These are phyloP conservation scores for Ogataea saltuana DNA, from an alignment of 805 yeast genomes.

Conservation along the genomic window DNA sequence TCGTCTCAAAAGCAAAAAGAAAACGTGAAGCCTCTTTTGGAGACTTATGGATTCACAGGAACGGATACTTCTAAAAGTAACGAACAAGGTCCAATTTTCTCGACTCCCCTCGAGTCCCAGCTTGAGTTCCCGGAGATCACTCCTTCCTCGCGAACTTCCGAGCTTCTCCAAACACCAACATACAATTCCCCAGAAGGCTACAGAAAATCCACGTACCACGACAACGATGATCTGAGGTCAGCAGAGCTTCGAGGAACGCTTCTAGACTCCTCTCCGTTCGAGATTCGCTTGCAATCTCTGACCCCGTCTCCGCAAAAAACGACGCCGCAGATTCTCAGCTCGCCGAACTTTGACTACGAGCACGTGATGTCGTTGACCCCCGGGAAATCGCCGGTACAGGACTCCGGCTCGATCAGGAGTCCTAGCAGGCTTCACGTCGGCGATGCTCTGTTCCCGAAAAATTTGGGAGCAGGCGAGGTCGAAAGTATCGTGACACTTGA, in stretches of 20 bases:
- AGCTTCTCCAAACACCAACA: constrained; percentile 13
- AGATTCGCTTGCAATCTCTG: constrained; percentile 17
- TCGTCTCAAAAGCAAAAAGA: not conserved
- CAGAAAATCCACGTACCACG: constrained; percentile 17
- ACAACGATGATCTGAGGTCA: not conserved
- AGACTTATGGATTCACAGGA: constrained; percentile 27
- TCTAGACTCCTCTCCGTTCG: constrained; percentile 15
- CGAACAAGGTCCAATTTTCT: constrained; percentile 13
- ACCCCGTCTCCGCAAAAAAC: constrained; percentile 23
- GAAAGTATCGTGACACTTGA: constrained; percentile 74
- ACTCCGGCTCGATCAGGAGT: constrained; percentile 5
- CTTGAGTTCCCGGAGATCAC: constrained; percentile 9
- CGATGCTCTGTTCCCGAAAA: constrained; percentile 71
- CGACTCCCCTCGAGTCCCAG: constrained; percentile 15
- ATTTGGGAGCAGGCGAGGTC: constrained; percentile 64
- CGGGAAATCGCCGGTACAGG: constrained; percentile 3
- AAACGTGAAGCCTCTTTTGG: constrained; percentile 18
- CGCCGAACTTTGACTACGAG: constrained; percentile 1
- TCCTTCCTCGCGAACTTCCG: constrained; percentile 3
- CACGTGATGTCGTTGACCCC: constrained; percentile 11
- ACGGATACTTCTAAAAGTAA: not conserved
- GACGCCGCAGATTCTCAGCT: constrained; percentile 6
- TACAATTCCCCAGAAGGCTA: constrained; percentile 17
- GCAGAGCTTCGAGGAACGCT: constrained; percentile 9
- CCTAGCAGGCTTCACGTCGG: constrained; percentile 41